A percentile compares a stretch with the other conserved stretches of the same genome.
phyloP scores from a whole-genome alignment of 345 rosid genomes.

The Eucalyptus decipiens region DNA sequence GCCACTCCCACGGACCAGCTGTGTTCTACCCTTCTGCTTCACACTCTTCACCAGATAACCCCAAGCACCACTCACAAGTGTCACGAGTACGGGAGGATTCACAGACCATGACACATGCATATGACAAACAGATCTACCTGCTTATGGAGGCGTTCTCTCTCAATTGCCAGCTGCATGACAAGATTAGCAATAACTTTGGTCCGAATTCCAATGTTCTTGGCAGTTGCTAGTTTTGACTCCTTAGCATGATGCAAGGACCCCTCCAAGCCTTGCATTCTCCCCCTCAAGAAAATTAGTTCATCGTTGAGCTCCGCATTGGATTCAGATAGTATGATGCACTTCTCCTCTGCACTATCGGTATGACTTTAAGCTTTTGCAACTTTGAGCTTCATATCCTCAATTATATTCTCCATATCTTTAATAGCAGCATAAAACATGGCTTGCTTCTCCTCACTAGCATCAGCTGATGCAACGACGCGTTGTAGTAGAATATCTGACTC shows the following conservation, averaged over 20 bases:
- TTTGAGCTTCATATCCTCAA: slow-evolving; percentile 66
- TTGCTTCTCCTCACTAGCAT: slow-evolving; percentile 85
- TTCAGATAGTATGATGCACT: slow-evolving; percentile 66
- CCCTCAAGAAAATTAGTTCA: slow-evolving; percentile 54
- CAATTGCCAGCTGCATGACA: slow-evolving; percentile 60
- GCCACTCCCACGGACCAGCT: too few relatives aligned
- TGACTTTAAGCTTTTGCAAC: slow-evolving; percentile 56
- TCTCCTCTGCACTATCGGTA: slow-evolving; percentile 71
- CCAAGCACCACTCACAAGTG: too few relatives aligned
- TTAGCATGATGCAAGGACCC: slow-evolving; percentile 55
- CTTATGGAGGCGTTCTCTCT: slow-evolving; percentile 81
- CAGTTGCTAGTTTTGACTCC: slow-evolving; percentile 49
- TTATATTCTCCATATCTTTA: slow-evolving; percentile 72
- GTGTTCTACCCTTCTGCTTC: too few relatives aligned
- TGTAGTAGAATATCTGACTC: slow-evolving; percentile 62
- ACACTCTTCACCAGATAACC: too few relatives aligned
- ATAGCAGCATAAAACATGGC: slow-evolving; percentile 54
- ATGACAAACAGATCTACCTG: slow-evolving; percentile 35
- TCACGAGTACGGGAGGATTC: too few relatives aligned
- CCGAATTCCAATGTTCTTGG: slow-evolving; percentile 54
- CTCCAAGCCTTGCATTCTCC: slow-evolving; percentile 57
- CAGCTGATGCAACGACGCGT: slow-evolving; percentile 67
- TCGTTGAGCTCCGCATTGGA: slow-evolving; percentile 61
- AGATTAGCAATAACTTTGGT: slow-evolving; percentile 69
- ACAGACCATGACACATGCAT: too few relatives aligned